Evolutionary conservation across 1,284 basidiomycete species (phyloP), one percentile per base, ranked within the genome.

Genomic region (Bondarzewia mesenterica): DNA sequence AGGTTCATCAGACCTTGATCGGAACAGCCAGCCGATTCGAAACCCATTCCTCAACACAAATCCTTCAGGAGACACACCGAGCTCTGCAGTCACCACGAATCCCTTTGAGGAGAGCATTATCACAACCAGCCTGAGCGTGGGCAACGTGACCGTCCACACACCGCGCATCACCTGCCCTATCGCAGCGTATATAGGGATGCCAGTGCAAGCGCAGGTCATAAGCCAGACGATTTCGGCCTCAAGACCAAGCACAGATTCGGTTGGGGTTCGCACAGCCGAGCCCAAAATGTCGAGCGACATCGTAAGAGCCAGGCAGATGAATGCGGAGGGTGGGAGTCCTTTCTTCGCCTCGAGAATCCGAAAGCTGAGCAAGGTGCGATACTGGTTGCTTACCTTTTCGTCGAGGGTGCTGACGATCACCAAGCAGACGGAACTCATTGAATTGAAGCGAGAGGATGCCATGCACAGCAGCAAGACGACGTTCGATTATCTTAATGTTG

Each of bases 101-200:
- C 48, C 52, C 7, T 54, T 51, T 46, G 52, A 54, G 2, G 5
- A 35, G 20, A 29, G 7, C 25, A n/a, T n/a, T n/a, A n/a, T n/a
- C n/a, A n/a, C n/a, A n/a, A 43, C 44, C 16, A 43, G 16, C 3
- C 44, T 48, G 32, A 45, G 20, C 32, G 39, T 55, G 8, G 50
- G 54, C 15, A 49, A 14, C 16, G 53, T 55, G 4, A 26, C 36
- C 23, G 43, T 49, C 12, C 38, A 42, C 39, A 46, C 20, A 15
- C 53, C 50, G 23, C 53, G 48, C 20, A 12, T 52, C 42, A 55
- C 54, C 26, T 46, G 48, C 21, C 54, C 53, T 25, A 49, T 54
- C 32, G 52, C 53, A 14, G 49, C 53, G 21, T 51, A 40, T 23
- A 37, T 32, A 14, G 53, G 54, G 4, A 49, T 55, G 22, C 45